Evolutionary conservation across 164 flowering plant species (phyloP).

Genomic region (Annona cherimola): DNA sequence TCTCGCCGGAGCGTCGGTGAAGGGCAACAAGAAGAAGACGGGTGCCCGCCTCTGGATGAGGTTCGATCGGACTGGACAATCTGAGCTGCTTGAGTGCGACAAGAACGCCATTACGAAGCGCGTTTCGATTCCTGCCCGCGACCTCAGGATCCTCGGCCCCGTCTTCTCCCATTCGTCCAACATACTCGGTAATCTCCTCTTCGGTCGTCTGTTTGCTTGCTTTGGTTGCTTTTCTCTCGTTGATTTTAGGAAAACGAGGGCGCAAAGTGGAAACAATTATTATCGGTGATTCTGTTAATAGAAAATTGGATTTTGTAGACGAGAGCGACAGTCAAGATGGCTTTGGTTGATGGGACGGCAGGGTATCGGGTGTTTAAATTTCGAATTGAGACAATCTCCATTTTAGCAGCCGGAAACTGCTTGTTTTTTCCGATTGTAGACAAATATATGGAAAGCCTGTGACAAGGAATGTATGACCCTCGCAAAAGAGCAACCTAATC

Average conservation of each 20-base stretch:
- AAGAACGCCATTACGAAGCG: conserved; percentile 64
- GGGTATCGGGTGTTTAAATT: no score
- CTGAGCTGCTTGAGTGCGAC: conserved; percentile 81
- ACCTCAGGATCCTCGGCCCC: conserved; percentile 94
- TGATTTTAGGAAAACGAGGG: neutral
- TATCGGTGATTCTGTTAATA: no score
- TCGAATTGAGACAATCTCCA: neutral
- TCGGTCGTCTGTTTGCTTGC: neutral
- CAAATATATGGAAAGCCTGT: neutral
- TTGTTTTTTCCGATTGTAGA: neutral
- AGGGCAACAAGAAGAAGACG: conserved; percentile 71
- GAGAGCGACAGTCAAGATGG: no score
- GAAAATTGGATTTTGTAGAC: no score
- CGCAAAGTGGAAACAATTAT: no score
- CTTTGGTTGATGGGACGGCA: no score
- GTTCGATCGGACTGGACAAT: conserved; percentile 56
- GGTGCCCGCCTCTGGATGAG: conserved; percentile 87
- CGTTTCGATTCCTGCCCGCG: conserved; percentile 77
- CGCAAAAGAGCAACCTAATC: no score
- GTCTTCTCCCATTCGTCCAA: conserved; percentile 90
- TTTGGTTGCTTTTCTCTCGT: neutral
- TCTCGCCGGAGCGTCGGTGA: neutral
- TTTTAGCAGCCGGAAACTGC: neutral
- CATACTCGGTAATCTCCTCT: conserved; percentile 60
- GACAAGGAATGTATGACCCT: neutral